These are phyloP conservation scores for Cutaneotrichosporon cutaneum DNA, from an alignment of 1,284 basidiomycete genomes.

Conservation along the genomic window DNA sequence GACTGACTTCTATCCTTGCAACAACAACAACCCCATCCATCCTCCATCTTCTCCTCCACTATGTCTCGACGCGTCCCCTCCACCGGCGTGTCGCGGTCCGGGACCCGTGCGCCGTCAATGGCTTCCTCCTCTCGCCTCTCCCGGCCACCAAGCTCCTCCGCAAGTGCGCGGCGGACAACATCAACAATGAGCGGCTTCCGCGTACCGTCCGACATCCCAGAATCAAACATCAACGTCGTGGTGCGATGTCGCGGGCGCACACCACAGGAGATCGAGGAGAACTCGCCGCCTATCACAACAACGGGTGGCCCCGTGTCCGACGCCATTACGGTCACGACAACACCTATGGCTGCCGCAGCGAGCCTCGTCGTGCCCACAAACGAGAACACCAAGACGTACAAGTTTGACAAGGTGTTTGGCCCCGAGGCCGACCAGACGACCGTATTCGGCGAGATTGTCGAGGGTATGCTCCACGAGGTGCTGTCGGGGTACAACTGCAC, in stretches of 20 bases:
- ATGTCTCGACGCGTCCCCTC: constrained; percentile 38
- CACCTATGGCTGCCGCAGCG: constrained; percentile 36
- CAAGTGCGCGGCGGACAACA: constrained; percentile 1
- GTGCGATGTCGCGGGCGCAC: constrained; percentile 76
- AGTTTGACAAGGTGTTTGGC: constrained; percentile 91
- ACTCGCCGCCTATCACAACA: constrained; percentile 76
- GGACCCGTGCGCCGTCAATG: constrained; percentile 24
- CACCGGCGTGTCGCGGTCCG: constrained; percentile 10
- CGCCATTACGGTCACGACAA: constrained; percentile 74
- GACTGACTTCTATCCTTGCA: constrained; percentile 8
- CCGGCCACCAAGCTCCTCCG: neutral
- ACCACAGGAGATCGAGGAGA: constrained; percentile 66
- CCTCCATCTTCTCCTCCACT: neutral
- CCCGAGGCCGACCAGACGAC: constrained; percentile 95
- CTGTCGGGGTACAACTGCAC: constrained; percentile 96
- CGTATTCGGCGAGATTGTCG: constrained; percentile 91
- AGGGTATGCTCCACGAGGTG: constrained; percentile 89
- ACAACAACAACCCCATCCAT: constrained; percentile 3
- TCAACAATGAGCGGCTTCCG: neutral
- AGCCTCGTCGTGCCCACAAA: constrained; percentile 25
- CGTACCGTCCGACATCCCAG: constrained; percentile 23
- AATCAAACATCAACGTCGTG: constrained; percentile 82
- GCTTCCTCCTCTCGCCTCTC: constrained; percentile 14
- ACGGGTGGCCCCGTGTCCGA: constrained; percentile 70
- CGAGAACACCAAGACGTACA: constrained; percentile 70